Evolutionary conservation across 1,284 basidiomycete genomes (phyloP).

Genomic region (Rhodofomes roseus): DNA sequence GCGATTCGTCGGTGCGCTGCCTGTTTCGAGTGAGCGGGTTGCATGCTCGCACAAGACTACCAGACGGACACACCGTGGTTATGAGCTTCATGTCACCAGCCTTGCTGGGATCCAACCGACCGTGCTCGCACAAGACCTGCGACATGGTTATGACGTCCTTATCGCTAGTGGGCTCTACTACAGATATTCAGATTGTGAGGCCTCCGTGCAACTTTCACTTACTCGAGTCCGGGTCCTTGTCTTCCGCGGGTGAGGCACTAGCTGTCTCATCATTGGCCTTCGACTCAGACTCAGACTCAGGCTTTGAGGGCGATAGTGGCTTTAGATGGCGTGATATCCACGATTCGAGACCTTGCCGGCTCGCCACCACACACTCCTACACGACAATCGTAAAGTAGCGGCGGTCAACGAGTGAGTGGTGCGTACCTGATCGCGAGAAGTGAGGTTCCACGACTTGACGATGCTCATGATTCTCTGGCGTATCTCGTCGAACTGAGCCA

Average conservation of each 20-base stretch:
- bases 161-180: not conserved
- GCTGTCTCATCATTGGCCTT: not conserved
- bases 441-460: conserved; percentile 59
- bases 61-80: conserved; percentile 33
- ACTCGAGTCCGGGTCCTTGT: not conserved
- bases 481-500: conserved; percentile 42
- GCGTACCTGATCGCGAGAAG: conserved; percentile 44
- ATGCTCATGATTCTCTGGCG: conserved; percentile 55
- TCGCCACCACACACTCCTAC: conserved; percentile 56
- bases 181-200: not conserved
- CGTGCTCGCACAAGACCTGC: conserved; percentile 60
- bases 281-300: not conserved
- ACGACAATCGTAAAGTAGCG: not conserved
- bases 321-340: conserved; percentile 54
- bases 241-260: not conserved
- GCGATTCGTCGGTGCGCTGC: conserved; percentile 44
- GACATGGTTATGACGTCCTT: conserved; percentile 16
- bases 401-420: not conserved
- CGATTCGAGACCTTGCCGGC: conserved; percentile 51
- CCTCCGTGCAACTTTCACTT: not conserved
- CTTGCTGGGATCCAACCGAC: conserved; percentile 51
- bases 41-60: not conserved
- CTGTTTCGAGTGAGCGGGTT: conserved; percentile 29
- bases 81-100: conserved; percentile 65
- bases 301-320: conserved; percentile 7